Conservation (phyloP, 2,329 filamentous ascomycete genomes). For the Colletotrichum sansevieriae region DNA sequence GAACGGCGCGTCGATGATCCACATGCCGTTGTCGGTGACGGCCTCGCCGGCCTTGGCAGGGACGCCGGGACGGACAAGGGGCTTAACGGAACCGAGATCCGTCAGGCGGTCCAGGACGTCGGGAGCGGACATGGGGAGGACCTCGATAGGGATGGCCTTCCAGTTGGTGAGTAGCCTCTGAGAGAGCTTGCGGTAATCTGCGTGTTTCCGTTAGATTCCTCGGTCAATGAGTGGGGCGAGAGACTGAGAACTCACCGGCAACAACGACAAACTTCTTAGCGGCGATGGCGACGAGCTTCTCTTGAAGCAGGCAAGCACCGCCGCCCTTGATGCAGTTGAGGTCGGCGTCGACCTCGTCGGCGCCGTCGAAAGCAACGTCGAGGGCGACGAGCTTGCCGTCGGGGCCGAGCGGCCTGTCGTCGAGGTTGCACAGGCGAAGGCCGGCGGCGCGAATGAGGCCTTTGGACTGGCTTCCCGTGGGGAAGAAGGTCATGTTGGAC, state of each 20-base stretch:
- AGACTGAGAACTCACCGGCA: constrained; percentile 68
- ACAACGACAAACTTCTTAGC: constrained; percentile 90
- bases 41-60: constrained; percentile 86
- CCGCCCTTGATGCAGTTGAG: constrained; percentile 98
- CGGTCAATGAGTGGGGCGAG: not conserved
- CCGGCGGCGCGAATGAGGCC: constrained; percentile 86
- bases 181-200: constrained; percentile 92
- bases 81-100: constrained; percentile 78
- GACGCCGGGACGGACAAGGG: constrained; percentile 78
- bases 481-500: constrained; percentile 83
- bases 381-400: constrained; percentile 65
- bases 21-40: constrained; percentile 69
- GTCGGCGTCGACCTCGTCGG: constrained; percentile 95
- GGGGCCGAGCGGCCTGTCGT: constrained; percentile 74
- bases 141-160: constrained; percentile 92
- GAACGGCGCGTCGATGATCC: constrained; percentile 95
- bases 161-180: constrained; percentile 80
- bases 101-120: constrained; percentile 81
- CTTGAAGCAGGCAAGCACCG: constrained; percentile 96
- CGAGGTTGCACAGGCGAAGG: constrained; percentile 81
- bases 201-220: constrained; percentile 9
- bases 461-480: constrained; percentile 92
- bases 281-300: constrained; percentile 91
- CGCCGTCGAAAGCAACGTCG: constrained; percentile 95
- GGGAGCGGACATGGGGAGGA: constrained; percentile 85